Percentiles rank a stretch among this genome's conserved stretches.
Evolutionary conservation across 208 protist genomes (phyloP).

Genomic region (Wallacemonas rigidus): DNA sequence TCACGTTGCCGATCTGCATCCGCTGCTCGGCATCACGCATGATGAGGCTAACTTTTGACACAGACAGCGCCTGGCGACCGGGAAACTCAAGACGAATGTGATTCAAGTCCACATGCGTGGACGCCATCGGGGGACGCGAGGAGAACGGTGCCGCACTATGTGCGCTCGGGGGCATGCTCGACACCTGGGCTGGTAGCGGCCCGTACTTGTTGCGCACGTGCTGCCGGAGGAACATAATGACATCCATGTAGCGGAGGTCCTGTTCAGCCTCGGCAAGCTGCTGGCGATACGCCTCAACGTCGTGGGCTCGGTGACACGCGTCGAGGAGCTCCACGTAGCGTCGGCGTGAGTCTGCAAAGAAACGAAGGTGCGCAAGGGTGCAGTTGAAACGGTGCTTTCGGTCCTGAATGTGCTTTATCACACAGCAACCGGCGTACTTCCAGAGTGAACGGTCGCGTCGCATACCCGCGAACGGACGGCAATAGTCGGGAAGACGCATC

Average conservation of each 20-base stretch:
- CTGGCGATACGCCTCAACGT: constrained; percentile 40
- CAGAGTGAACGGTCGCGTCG: constrained; percentile 50
- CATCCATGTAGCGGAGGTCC: constrained; percentile 74
- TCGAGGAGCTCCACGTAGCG: constrained; percentile 76
- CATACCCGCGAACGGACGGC: constrained; percentile 49
- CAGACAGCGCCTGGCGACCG: constrained; percentile 30
- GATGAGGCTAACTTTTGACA: constrained; percentile 26
- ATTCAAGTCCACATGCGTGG: constrained; percentile 48
- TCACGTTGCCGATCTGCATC: constrained; percentile 32
- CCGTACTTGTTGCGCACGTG: constrained; percentile 52
- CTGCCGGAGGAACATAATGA: constrained; percentile 63
- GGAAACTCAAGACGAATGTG: constrained; percentile 42
- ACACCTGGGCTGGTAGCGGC: background rate
- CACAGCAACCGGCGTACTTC: constrained; percentile 53
- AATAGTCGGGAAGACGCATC: constrained; percentile 52
- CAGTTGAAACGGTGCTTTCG: constrained; percentile 71
- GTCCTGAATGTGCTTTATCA: constrained; percentile 57
- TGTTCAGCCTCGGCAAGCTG: constrained; percentile 69
- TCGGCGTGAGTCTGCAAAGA: constrained; percentile 57
- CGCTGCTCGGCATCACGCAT: constrained; percentile 35
- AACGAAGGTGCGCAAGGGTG: constrained; percentile 70
- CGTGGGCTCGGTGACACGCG: constrained; percentile 53
- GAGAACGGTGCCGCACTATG: background rate
- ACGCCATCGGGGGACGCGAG: constrained; percentile 26
- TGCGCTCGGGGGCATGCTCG: no score